phyloP scores from a whole-genome alignment of 2,329 filamentous ascomycete species.

The Purpureocillium takamizusanense region DNA sequence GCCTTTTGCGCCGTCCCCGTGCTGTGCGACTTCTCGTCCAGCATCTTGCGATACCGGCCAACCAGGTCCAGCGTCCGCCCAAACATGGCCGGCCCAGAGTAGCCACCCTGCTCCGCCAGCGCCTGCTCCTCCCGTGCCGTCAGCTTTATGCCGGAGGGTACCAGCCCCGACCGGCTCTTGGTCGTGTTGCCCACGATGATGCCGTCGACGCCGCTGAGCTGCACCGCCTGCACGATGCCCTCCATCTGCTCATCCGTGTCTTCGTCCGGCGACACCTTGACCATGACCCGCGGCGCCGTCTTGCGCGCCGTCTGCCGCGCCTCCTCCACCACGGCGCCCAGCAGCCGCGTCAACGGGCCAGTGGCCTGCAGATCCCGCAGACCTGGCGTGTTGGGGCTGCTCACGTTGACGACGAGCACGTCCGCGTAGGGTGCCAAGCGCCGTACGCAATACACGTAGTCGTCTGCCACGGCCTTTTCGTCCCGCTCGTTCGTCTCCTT shows the following conservation, averaged over 20 bases:
- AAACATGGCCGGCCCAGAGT: slow-evolving; percentile 86
- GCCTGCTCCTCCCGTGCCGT: slow-evolving; percentile 56
- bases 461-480: slow-evolving; percentile 68
- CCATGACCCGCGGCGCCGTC: slow-evolving; percentile 69
- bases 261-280: slow-evolving; percentile 96
- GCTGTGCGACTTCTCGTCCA: slow-evolving; percentile 41
- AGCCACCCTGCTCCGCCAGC: slow-evolving; percentile 73
- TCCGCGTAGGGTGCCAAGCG: slow-evolving; percentile 82
- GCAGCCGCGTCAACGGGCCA: slow-evolving; percentile 71
- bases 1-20: slow-evolving; percentile 52
- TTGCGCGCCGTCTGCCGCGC: slow-evolving; percentile 61
- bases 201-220: slow-evolving; percentile 78
- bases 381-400: slow-evolving; percentile 90
- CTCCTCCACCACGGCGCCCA: slow-evolving; percentile 74
- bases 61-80: slow-evolving; percentile 71
- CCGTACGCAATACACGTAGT: slow-evolving; percentile 85
- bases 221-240: slow-evolving; percentile 81
- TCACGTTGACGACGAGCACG: slow-evolving; percentile 96
- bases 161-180: slow-evolving; percentile 63
- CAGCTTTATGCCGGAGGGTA: slow-evolving; percentile 59
- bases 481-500: slow-evolving; percentile 82
- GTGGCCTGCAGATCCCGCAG: slow-evolving; percentile 78
- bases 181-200: slow-evolving; percentile 98
- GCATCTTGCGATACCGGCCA: slow-evolving; percentile 62
- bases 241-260: slow-evolving; percentile 75